Base-by-base conservation (phyloP, 1,284 basidiomycete genomes). In the Pulveroboletus sp. region DNA sequence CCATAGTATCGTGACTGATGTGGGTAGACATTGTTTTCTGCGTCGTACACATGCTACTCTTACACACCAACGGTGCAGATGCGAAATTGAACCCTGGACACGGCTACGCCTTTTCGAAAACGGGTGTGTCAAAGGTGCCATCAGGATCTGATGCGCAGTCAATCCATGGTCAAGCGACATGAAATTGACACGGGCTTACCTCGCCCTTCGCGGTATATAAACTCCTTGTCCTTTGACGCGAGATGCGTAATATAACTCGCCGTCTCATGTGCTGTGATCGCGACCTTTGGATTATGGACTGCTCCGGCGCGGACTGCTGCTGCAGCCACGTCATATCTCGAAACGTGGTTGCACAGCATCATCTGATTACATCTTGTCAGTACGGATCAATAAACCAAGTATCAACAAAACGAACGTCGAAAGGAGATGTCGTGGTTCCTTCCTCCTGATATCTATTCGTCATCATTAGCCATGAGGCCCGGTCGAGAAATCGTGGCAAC, bases 291-390 rank as follows among this genome's bases (percentile, higher is more conserved):
- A 60, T 89, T 88, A 51, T 74, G 66, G 39, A 64, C 54, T 4
- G 83, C 80, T 17, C 77, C 84, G 25, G 78, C 79, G 11, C 79
- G 78, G 38, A 89, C 75, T 18, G 85, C 87, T 25, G 77, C 76
- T 4, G 80, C 72, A 26, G 86, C 86, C 46, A 88, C 78, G 56
- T 86, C 75, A 68, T 83, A 89, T 35, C 86, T 78, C 39, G 85
- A 87, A 2, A 84, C 85, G 50, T 76, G 72, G 68, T 89, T 89
- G 67, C 77, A 77, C 15, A 88, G 69, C 86, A 88, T 85, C 87
- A 89, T 89, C 82, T 47, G 12, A 22, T 8, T 4, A 18, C 5
- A 15, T 22, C 20, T 48, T 4, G 39, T 67, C 40, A 69, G 57
- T 22, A 22, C 1, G 7, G n/a, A 2, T 11, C 17, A 12, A 44